Evolutionary conservation across 129 eudicot genomes (phyloP).

Genomic region (Pittosporum tobira): DNA sequence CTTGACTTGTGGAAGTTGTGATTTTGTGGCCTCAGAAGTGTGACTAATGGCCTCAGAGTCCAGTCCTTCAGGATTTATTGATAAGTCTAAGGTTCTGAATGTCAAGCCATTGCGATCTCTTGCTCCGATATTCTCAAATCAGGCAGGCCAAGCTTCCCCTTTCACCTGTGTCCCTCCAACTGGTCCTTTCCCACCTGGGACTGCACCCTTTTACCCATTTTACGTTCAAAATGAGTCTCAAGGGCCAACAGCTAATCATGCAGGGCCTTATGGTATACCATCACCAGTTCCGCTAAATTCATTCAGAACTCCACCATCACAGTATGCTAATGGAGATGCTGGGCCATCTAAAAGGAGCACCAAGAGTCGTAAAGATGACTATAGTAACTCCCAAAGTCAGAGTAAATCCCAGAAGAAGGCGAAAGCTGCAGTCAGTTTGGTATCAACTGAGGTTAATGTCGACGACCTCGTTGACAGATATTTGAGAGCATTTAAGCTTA

Average conservation of each 20-base stretch:
- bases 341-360: constrained; percentile 31
- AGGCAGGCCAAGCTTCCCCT: constrained; percentile 34
- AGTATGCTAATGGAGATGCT: constrained; percentile 34
- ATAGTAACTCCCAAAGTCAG: constrained; percentile 25
- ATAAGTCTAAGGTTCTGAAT: constrained; percentile 55
- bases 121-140: constrained; percentile 56
- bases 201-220: constrained; percentile 62
- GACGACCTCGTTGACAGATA: constrained; percentile 26
- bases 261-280: constrained; percentile 25
- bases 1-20: constrained; percentile 10
- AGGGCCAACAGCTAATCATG: constrained; percentile 5
- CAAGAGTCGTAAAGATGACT: constrained; percentile 29
- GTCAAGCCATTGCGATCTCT: constrained; percentile 70
- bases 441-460: constrained; percentile 18
- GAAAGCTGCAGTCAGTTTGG: neutral
- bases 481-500: constrained; percentile 28
- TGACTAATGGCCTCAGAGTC: constrained; percentile 53
- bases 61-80: constrained; percentile 32
- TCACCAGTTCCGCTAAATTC: constrained; percentile 65
- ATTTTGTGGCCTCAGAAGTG: neutral
- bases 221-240: constrained; percentile 17
- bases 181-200: constrained; percentile 70
- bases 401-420: constrained; percentile 24
- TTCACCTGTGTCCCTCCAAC: constrained; percentile 50
- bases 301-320: constrained; percentile 38